phyloP scores from a whole-genome alignment of 352 stramenopile species.

The Halophytophthora batemanensis region DNA sequence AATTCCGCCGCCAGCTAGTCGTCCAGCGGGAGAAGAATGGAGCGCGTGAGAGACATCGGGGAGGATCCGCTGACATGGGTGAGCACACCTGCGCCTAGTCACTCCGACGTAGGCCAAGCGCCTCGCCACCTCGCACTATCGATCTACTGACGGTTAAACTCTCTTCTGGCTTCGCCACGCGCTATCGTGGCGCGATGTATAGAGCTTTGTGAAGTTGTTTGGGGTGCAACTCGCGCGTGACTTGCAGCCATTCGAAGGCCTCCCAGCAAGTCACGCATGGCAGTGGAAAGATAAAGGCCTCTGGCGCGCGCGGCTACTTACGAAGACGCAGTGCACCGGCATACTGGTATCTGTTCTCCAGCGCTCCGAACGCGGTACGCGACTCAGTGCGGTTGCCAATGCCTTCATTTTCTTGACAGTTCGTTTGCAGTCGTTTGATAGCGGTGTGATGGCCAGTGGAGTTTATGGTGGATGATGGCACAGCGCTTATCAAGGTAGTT shows the following conservation, averaged over 20 bases:
- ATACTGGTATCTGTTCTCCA: conserved; percentile 56
- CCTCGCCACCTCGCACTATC: neutral
- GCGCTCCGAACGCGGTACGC: conserved; percentile 50
- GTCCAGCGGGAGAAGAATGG: neutral
- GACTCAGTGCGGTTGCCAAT: neutral
- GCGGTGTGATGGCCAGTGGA: conserved; percentile 39
- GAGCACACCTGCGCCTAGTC: neutral
- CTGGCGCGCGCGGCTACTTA: conserved; percentile 41
- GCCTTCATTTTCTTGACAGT: neutral
- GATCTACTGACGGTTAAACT: neutral
- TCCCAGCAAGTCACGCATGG: conserved; percentile 64
- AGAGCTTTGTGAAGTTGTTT: conserved; percentile 74
- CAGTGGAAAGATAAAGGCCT: conserved; percentile 16
- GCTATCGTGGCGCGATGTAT: neutral
- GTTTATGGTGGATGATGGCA: conserved; percentile 71
- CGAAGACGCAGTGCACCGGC: conserved; percentile 64
- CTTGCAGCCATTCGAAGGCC: conserved; percentile 40
- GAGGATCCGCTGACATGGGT: conserved; percentile 61
- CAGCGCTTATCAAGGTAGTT: conserved; percentile 55
- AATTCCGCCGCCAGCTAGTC: too few species aligned
- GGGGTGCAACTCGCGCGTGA: conserved; percentile 37
- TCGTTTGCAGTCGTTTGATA: neutral
- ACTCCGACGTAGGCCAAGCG: neutral
- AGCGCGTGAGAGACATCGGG: conserved; percentile 15
- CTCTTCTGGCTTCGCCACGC: neutral